These are phyloP conservation scores for Raphanus raphanistrum DNA, from an alignment of 345 rosid genomes.

Conservation along the genomic window DNA sequence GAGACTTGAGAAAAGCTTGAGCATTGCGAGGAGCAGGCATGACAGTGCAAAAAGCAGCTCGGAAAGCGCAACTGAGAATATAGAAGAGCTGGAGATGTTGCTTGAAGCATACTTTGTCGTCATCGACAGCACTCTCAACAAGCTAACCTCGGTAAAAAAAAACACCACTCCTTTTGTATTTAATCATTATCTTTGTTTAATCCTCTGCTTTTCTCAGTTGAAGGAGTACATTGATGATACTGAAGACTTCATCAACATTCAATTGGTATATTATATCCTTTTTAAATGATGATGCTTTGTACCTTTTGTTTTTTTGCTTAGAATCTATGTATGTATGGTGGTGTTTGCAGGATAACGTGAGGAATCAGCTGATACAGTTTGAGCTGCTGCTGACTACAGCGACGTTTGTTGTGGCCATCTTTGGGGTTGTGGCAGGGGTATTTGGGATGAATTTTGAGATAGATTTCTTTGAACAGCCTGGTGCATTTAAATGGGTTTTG, in stretches of 20 bases:
- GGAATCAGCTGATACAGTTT: constrained; percentile 95
- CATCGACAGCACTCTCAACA: constrained; percentile 93
- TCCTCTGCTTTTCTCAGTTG: constrained; percentile 51
- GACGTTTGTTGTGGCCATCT: constrained; percentile 91
- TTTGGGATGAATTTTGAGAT: constrained; percentile 91
- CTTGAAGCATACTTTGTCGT: constrained; percentile 98
- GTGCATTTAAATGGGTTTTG: constrained; percentile 94
- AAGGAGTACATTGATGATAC: constrained; percentile 99
- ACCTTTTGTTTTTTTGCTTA: constrained; percentile 2
- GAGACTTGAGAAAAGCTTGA: constrained; percentile 88
- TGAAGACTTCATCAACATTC: constrained; percentile 96
- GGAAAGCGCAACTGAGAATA: constrained; percentile 68
- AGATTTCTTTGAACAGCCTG: constrained; percentile 57
- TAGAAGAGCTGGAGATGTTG: constrained; percentile 97
- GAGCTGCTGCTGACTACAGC: constrained; percentile 93
- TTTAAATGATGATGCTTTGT: neutral
- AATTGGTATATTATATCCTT: constrained; percentile 52
- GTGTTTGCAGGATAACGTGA: constrained; percentile 75
- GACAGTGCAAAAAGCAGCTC: constrained; percentile 91
- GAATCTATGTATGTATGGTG: neutral
- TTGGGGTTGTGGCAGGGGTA: constrained; percentile 95
- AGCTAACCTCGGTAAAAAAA: constrained; percentile 80
- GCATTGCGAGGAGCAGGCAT: constrained; percentile 88
- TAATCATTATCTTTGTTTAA: neutral
- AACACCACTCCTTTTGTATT: neutral